Evolutionary conservation across 2,329 filamentous ascomycete genomes (phyloP).

Genomic region (Fusarium sp.): DNA sequence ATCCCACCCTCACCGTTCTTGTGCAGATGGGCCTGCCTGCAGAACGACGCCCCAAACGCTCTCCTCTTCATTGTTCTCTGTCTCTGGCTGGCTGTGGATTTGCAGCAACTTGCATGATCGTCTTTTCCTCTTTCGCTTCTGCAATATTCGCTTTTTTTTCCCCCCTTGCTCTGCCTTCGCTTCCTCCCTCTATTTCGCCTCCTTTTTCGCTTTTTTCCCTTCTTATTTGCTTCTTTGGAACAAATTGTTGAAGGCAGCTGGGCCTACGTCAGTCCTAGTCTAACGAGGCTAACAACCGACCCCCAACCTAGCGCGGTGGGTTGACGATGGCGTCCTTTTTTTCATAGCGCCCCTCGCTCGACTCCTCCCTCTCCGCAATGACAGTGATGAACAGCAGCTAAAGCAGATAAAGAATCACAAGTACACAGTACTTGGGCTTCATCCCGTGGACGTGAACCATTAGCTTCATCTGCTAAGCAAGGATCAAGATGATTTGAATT

Average conservation of each 20-base stretch:
- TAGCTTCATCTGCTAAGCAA: conserved; percentile 14
- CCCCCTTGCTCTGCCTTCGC: not conserved
- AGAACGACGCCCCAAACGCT: conserved; percentile 32
- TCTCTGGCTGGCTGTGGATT: not conserved
- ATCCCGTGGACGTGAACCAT: not conserved
- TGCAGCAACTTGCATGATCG: conserved; percentile 15
- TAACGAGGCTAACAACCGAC: not conserved
- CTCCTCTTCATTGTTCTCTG: not conserved
- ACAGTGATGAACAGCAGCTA: not conserved
- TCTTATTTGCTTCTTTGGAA: conserved; percentile 3
- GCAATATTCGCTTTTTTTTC: conserved; percentile 1
- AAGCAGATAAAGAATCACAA: not conserved
- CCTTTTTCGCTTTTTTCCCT: conserved; percentile 3
- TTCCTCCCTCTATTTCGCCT: conserved; percentile 7
- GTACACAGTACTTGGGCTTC: not conserved
- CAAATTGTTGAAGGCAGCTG: not conserved
- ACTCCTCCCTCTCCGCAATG: conserved; percentile 5
- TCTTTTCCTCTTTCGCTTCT: conserved; percentile 19
- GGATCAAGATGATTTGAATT: not conserved
- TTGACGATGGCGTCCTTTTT: conserved; percentile 5
- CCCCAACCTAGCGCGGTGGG: not conserved
- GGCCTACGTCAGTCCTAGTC: conserved; percentile 8
- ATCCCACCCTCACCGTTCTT: conserved; percentile 41
- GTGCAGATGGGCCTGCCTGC: conserved; percentile 32
- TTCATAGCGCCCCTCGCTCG: not conserved